Percentiles rank a stretch among this genome's conserved stretches.
Evolutionary conservation across 1,139 yeast genomes (phyloP).

Genomic region (Groenewaldozyma auringiensis): DNA sequence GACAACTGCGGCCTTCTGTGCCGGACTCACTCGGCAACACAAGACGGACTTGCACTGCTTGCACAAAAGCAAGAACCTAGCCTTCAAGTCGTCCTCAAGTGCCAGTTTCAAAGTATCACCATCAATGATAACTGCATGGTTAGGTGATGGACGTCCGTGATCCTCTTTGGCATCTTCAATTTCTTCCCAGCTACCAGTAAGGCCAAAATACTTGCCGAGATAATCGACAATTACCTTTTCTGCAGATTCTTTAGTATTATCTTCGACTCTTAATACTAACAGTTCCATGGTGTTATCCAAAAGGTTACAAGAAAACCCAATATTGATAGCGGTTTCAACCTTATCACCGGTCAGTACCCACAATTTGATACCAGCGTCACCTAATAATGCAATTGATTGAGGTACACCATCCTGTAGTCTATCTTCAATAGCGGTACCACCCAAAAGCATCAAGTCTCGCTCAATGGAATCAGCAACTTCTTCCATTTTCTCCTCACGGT

Average conservation of each 20-base stretch:
- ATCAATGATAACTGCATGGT: slow-evolving; percentile 80
- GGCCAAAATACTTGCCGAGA: slow-evolving; percentile 51
- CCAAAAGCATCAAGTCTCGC: slow-evolving; percentile 59
- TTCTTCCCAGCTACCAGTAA: slow-evolving; percentile 55
- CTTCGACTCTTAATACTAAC: slow-evolving; percentile 52
- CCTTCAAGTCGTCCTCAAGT: slow-evolving; percentile 48
- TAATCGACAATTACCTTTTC: slow-evolving; percentile 53
- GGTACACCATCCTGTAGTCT: slow-evolving; percentile 95
- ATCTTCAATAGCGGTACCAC: slow-evolving; percentile 98
- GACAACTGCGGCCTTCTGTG: slow-evolving; percentile 96
- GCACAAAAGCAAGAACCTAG: slow-evolving; percentile 75
- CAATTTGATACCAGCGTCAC: slow-evolving; percentile 85
- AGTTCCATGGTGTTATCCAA: slow-evolving; percentile 82
- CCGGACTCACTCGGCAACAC: slow-evolving; percentile 96
- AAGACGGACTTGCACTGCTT: slow-evolving; percentile 89
- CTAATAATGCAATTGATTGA: slow-evolving; percentile 75
- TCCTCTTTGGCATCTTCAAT: slow-evolving; percentile 55
- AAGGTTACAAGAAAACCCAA: slow-evolving; percentile 92
- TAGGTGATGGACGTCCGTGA: slow-evolving; percentile 71
- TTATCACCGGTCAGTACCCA: slow-evolving; percentile 99
- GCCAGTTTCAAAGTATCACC: slow-evolving; percentile 85
- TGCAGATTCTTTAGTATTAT: slow-evolving; percentile 40
- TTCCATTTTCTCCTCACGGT: slow-evolving; percentile 75
- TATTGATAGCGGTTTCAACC: slow-evolving; percentile 95
- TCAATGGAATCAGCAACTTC: slow-evolving; percentile 76